phyloP scores from a whole-genome alignment of 202 grass and related monocot species.

The Dendrocalamus latiflorus region DNA sequence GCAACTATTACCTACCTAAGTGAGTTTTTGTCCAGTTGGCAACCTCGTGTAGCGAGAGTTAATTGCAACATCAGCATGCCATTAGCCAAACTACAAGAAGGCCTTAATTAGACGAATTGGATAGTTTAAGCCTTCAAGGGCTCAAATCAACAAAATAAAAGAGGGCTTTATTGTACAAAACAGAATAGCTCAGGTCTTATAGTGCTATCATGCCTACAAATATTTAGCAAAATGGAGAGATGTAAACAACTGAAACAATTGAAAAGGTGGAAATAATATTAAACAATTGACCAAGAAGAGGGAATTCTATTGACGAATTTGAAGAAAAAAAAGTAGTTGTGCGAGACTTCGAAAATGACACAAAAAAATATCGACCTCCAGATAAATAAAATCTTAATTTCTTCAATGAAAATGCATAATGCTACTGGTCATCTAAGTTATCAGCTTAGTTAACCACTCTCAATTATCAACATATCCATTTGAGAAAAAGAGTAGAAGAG shows the following conservation, averaged over 20 bases:
- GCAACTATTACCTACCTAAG: neutral
- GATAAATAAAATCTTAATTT: neutral
- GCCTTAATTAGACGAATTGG: neutral
- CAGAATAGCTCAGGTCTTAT: neutral
- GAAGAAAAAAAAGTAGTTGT: neutral
- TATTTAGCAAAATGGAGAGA: slow-evolving; percentile 9
- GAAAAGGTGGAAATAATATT: neutral
- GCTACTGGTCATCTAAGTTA: neutral
- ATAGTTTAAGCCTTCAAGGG: neutral
- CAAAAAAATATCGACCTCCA: neutral
- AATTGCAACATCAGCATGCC: neutral
- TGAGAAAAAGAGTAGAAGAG: slow-evolving; percentile 30
- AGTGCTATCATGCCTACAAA: neutral
- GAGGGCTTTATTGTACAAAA: slow-evolving; percentile 1
- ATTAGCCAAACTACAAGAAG: neutral
- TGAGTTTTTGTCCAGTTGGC: neutral
- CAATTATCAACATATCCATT: slow-evolving; percentile 19
- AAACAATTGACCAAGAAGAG: neutral
- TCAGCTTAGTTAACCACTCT: neutral
- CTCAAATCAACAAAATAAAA: neutral
- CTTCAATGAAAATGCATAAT: neutral
- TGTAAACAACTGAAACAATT: neutral
- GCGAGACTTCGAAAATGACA: neutral
- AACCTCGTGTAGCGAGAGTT: neutral
- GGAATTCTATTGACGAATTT: neutral